phyloP scores from a whole-genome alignment of 2,329 filamentous ascomycete species.

The Trichoderma hamatum region DNA sequence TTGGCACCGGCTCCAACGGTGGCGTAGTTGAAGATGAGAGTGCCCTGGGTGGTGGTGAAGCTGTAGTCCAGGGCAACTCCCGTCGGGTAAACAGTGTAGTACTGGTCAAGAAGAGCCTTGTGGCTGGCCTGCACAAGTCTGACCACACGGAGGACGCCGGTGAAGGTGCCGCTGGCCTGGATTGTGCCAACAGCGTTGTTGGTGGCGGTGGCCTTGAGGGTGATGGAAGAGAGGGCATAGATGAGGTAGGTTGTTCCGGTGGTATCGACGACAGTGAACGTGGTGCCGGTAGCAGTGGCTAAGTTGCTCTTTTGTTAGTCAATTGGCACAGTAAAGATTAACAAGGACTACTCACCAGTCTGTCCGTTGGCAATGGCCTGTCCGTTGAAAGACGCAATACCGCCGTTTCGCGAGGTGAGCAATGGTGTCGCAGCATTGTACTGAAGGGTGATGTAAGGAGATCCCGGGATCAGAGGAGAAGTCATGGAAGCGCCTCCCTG shows the following conservation, averaged over 20 bases:
- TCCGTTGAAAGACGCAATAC: constrained; percentile 32
- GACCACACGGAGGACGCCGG: constrained; percentile 32
- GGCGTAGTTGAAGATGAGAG: constrained; percentile 32
- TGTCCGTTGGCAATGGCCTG: constrained; percentile 29
- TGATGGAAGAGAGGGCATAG: constrained; percentile 32
- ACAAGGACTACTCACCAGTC: too few species aligned
- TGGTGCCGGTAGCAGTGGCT: constrained; percentile 31
- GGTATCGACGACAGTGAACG: constrained; percentile 33
- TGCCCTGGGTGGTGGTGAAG: constrained; percentile 31
- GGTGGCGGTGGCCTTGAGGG: constrained; percentile 31
- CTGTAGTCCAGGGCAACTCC: constrained; percentile 30
- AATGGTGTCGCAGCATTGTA: constrained; percentile 31
- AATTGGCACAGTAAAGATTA: too few species aligned
- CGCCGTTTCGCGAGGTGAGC: constrained; percentile 30
- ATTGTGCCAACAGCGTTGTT: constrained; percentile 28
- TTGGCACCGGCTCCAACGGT: constrained; percentile 30
- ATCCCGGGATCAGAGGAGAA: constrained; percentile 32
- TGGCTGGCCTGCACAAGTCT: constrained; percentile 31
- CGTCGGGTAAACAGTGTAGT: constrained; percentile 33
- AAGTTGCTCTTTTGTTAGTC: background rate
- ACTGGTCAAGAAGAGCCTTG: constrained; percentile 32
- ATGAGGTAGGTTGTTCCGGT: constrained; percentile 32
- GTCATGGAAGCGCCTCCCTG: constrained; percentile 31
- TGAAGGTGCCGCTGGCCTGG: constrained; percentile 28
- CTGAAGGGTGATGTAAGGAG: constrained; percentile 33